Base-by-base conservation (phyloP, 176 grass and related monocot species). In the Oryza glumipatula region DNA sequence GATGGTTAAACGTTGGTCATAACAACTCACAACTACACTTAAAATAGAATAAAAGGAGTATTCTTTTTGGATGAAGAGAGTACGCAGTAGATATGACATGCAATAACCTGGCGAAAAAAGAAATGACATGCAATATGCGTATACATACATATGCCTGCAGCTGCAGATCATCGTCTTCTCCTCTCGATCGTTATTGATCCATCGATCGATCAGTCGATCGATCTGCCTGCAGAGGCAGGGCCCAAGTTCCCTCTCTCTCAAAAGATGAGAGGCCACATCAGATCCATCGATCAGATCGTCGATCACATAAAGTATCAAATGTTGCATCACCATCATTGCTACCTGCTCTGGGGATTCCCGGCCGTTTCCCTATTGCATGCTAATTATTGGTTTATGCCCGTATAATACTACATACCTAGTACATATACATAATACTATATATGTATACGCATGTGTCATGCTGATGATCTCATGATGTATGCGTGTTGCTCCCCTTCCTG, bases 261-360 rank as follows among this genome's bases (percentile, higher is more conserved):
- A 93, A 89, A 93, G 86, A 88, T 91, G 89, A 96, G 74, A 83
- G 83, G 82, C 90, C 89, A 91, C 82, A 83, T 91, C 92, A 72
- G 66, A 49, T 65, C 67, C 48, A 78, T 72, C 52, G 16, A 56
- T 58, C 76, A 65, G 63, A 86, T 86, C 84, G 67, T 86, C 84
- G 67, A 86, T 56, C 54, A 71, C 83, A 84, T 78, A 84, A 93
- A 90, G 88, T 78, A 90, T 93, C 91, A 87, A 67, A 93, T 28
- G 76, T 88, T 82, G 72, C 32, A 91, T 94, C 86, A 54, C 38
- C 78, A 89, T 85, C 88, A 93, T 93, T 81, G 70, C 47, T 87
- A 78, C 47, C 68, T 71, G 81, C 72, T 84, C 72, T 84, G 46
- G 68, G 23, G 69, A 86, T 86, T 76, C 44, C 44, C 23, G 22